Conservation (phyloP, 345 rosid genomes). For the Brassica juncea region DNA sequence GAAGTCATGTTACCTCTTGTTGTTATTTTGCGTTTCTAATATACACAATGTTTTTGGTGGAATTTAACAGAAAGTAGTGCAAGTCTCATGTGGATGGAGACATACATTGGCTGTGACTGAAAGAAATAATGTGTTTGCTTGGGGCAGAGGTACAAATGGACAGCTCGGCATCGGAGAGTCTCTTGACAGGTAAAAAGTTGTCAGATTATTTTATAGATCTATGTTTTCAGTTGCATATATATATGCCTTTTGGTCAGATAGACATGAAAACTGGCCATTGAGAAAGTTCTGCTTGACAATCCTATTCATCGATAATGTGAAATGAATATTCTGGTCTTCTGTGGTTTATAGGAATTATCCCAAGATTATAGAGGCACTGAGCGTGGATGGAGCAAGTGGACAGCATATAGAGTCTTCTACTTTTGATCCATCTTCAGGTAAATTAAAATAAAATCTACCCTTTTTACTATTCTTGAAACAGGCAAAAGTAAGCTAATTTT, state of each 20-base stretch:
- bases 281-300: no score
- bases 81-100: slow-evolving; percentile 96
- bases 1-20: no score
- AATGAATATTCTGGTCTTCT: no score
- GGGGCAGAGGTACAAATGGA: slow-evolving; percentile 99
- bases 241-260: not conserved
- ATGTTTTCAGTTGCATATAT: slow-evolving; percentile 2
- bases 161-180: slow-evolving; percentile 93
- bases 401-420: slow-evolving; percentile 71
- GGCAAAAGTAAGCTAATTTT: not conserved
- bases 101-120: slow-evolving; percentile 92
- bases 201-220: slow-evolving; percentile 1
- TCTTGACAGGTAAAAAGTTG: slow-evolving; percentile 61
- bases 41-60: slow-evolving; percentile 15
- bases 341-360: slow-evolving; percentile 61
- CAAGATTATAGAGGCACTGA: slow-evolving; percentile 67
- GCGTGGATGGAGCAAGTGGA: slow-evolving; percentile 80
- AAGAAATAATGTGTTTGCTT: slow-evolving; percentile 73
- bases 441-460: not conserved
- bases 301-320: no score
- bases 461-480: not conserved
- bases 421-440: slow-evolving; percentile 74
- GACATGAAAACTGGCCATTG: not conserved
- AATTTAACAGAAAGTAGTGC: slow-evolving; percentile 68
- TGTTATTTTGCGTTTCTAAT: no score